Conservation (phyloP, 2,329 filamentous ascomycete genomes). For the Monilinia fructigena region DNA sequence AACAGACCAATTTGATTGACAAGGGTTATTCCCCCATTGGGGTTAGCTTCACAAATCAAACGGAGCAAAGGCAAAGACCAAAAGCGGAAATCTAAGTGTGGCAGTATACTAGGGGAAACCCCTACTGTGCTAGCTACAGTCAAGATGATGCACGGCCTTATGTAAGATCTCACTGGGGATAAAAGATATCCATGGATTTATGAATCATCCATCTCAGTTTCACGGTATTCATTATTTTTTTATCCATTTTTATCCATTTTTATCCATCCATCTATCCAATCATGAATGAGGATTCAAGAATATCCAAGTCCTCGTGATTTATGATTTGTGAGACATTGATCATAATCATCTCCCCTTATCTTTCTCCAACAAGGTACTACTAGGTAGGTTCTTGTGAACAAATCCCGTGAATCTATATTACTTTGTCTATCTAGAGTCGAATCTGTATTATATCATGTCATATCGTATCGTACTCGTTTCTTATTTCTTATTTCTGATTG, state of each 20-base stretch:
- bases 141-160: background rate
- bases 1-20: background rate
- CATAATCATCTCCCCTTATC: background rate
- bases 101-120: background rate
- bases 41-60: no score
- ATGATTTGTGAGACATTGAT: background rate
- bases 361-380: background rate
- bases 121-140: no score
- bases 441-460: no score
- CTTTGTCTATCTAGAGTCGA: no score
- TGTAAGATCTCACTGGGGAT: no score
- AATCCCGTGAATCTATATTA: no score
- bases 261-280: background rate
- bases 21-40: background rate
- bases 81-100: background rate
- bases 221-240: no score
- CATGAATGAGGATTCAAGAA: background rate
- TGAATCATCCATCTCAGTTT: no score
- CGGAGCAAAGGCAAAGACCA: no score
- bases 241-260: background rate
- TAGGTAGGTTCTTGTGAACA: background rate
- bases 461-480: no score
- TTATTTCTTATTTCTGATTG: no score
- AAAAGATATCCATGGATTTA: no score
- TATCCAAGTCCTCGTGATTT: constrained; percentile 9